Evolutionary conservation across 148 eudicot species (phyloP), one percentile per base, ranked within the genome.

Genomic region (Tetragonia tetragonoides): DNA sequence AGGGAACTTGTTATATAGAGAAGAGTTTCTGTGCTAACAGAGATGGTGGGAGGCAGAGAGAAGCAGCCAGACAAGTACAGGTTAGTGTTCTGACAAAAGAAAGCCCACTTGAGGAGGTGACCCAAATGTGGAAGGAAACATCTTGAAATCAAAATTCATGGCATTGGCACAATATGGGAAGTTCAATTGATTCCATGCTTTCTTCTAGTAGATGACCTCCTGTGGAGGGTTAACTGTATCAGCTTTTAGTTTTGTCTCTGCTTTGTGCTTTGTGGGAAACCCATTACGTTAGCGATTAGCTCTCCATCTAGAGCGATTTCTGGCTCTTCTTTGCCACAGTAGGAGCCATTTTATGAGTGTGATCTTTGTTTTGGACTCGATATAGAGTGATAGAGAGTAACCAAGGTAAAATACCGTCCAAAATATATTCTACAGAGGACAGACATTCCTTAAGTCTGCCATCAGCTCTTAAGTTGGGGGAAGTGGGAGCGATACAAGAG

Each of bases 91-190:
- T 77, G 73, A 74, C 72, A 78, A 72, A 69, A 57, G 78, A 23
- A 65, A 34, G 39, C 12, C 53, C 53, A 49, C 54, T 41, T 23
- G 63, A 38, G 66, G 54, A 78, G 85, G 82, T 82, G 70, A 78
- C 79, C 85, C 79, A 72, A 71, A 10, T 38, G 67, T 64, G 80
- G 74, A 83, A 71, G 82, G 74, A 65, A 75, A 34, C 76, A 79
- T 44, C 46, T 68, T n/a, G 38, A 40, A 34, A 63, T 78, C 46
- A 41, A 38, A 59, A 46, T 65, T 17, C 66, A 66, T 42, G 73
- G 66, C 62, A 68, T 60, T 42, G 73, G 66, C 62, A 68, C 68
- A 28, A 74, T n/a, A 68, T 17, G 2, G 20, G 47, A 68, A 15
- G 2, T 42, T 11, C 61, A 12, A 53, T 42, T 74, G 78, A 80